Evolutionary conservation across 768 basidiomycete species (phyloP).

Genomic region (Hemileccinum rubropunctum): DNA sequence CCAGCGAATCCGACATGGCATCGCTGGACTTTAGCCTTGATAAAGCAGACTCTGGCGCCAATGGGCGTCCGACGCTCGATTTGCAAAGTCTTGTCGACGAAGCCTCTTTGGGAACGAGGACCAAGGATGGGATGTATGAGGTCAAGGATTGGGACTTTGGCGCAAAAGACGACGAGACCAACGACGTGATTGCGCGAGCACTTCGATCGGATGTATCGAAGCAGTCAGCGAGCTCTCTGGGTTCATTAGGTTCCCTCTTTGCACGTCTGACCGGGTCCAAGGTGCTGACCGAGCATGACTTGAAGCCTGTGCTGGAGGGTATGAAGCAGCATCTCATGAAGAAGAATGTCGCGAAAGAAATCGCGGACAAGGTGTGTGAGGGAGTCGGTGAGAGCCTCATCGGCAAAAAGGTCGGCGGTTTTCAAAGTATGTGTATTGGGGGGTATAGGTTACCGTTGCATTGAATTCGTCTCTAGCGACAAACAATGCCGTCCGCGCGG

Average conservation of each 20-base stretch:
- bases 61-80: slow-evolving; percentile 40
- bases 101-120: slow-evolving; percentile 74
- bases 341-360: slow-evolving; percentile 97
- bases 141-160: slow-evolving; percentile 84
- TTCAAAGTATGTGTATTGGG: slow-evolving; percentile 62
- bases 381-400: slow-evolving; percentile 87
- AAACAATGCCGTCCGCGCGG: slow-evolving; percentile 76
- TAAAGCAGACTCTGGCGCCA: slow-evolving; percentile 39
- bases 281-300: slow-evolving; percentile 74
- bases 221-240: slow-evolving; percentile 46
- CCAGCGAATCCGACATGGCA: slow-evolving; percentile 87
- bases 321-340: slow-evolving; percentile 99
- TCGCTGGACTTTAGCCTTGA: slow-evolving; percentile 84
- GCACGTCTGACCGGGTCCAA: slow-evolving; percentile 85
- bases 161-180: slow-evolving; percentile 40
- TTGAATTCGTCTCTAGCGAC: slow-evolving; percentile 53
- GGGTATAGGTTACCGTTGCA: not conserved
- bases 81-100: slow-evolving; percentile 64
- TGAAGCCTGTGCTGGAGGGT: slow-evolving; percentile 83
- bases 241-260: slow-evolving; percentile 75
- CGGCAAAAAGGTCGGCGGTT: slow-evolving; percentile 88
- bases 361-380: slow-evolving; percentile 92
- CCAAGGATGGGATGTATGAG: slow-evolving; percentile 69
- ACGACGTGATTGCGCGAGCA: slow-evolving; percentile 58
- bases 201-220: slow-evolving; percentile 43